Evolutionary conservation across 2,329 filamentous ascomycete genomes (phyloP), one percentile per base, ranked within the genome.

Genomic region (Ophiostoma fasciatum): DNA sequence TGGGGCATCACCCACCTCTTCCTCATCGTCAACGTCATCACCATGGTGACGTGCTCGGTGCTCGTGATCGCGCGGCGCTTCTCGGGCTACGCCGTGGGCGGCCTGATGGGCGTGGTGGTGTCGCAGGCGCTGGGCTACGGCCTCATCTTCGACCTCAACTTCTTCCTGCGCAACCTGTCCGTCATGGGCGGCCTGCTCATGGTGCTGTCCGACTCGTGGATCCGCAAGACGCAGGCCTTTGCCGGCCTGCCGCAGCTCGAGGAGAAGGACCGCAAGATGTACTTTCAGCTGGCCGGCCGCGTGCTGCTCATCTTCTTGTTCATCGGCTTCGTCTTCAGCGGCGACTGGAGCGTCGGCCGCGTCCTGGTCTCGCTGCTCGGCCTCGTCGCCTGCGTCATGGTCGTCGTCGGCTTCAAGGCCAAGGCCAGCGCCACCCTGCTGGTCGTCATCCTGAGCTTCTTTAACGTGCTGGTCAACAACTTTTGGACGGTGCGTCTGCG

Each of bases 211-310:
- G 90, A 98, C 63, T 93, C 83, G 39, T 96, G 88, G 85, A 85
- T 94, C 45, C 81, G 87, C 62, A 96, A 96, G 75, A 82, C 78
- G 58, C 93, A 94, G 64, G 88, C 87, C 4, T 94, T 94, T 44
- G 90, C 90, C 32, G 90, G 90, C 32, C 71, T 98, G 36, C 90
- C 90, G 33, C 75, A 83, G 59, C 73, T 98, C 36, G 90, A 96
- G 56, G 90, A 98, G 69, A 96, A 96, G 75, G 90, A 98, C 60
- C 82, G 87, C 63, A 98, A 96, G 73, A 96, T 96, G 88, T 98
- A 98, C 70, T 92, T 98, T 64, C 90, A 96, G 73, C 78, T 98
- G 43, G 90, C 90, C 47, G 90, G 90, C 25, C 79, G 90, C 49
- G 83, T 98, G 25, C 70, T 98, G 46, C 69, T 98, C 50, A 96